A percentile compares a stretch with the other conserved stretches of the same genome.
phyloP scores from a whole-genome alignment of 2,329 filamentous ascomycete genomes.

The Fusarium tupiense region DNA sequence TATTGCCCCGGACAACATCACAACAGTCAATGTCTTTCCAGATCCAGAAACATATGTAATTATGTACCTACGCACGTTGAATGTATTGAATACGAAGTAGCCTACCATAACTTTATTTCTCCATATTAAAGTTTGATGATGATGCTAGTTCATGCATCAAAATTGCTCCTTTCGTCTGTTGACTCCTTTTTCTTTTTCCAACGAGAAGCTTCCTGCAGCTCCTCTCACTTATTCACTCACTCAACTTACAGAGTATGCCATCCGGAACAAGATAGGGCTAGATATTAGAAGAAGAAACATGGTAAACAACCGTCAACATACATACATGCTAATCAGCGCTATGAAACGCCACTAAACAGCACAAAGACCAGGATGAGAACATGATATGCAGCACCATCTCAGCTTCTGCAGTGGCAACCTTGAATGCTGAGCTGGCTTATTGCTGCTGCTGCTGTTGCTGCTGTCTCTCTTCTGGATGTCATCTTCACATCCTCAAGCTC shows the following conservation, averaged over 20 bases:
- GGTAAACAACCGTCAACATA: background rate
- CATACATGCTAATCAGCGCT: background rate
- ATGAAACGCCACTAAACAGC: background rate
- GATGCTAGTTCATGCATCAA: background rate
- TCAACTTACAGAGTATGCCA: background rate
- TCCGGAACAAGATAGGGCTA: background rate
- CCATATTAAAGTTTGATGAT: background rate
- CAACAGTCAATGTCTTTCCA: background rate
- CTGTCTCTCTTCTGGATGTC: background rate
- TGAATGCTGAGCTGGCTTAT: constrained; percentile 12
- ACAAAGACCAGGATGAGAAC: background rate
- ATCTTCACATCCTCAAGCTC: background rate
- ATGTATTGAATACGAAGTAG: background rate
- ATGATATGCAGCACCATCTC: background rate
- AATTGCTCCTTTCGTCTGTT: background rate
- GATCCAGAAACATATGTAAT: background rate
- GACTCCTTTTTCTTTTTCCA: background rate
- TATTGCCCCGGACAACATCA: constrained; percentile 24
- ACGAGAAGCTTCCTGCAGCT: background rate
- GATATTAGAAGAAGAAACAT: background rate
- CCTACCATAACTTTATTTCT: background rate
- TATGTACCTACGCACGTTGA: background rate
- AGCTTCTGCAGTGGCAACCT: background rate
- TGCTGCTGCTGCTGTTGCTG: background rate
- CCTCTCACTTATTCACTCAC: background rate